A percentile compares a stretch with the other conserved stretches of the same genome.
These are phyloP conservation scores for Nothomitra cinnamomea DNA, from an alignment of 2,329 filamentous ascomycete genomes.

Conservation along the genomic window DNA sequence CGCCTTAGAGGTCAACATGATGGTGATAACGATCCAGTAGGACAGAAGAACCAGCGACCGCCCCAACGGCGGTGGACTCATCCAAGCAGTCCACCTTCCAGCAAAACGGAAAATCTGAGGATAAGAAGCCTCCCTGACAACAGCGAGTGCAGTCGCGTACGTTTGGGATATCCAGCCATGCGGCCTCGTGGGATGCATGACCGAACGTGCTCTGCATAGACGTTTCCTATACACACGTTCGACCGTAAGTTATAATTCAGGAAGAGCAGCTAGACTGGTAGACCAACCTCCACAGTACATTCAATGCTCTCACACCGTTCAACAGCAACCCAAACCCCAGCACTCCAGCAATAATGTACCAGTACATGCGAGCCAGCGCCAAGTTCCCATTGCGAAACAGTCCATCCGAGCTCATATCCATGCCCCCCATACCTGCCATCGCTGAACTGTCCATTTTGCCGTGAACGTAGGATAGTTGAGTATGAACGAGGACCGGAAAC, in stretches of 20 bases:
- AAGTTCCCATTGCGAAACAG: not conserved
- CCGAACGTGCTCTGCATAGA: not conserved
- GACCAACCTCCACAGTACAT: not conserved
- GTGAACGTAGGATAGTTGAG: no score
- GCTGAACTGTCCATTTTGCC: not conserved
- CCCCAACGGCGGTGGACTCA: constrained; percentile 21
- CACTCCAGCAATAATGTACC: not conserved
- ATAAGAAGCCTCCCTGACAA: constrained; percentile 35
- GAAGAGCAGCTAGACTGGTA: not conserved
- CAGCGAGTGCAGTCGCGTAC: constrained; percentile 35
- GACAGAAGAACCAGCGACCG: constrained; percentile 22
- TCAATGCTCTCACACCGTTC: not conserved
- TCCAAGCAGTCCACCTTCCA: constrained; percentile 20
- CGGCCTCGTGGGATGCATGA: constrained; percentile 18
- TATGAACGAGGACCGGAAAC: no score
- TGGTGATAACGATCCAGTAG: constrained; percentile 30
- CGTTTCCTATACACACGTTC: not conserved
- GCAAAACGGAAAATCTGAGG: constrained; percentile 23
- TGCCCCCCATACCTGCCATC: not conserved
- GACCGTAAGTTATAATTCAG: no score
- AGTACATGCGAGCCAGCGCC: not conserved
- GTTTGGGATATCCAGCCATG: constrained; percentile 28
- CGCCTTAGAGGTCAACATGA: constrained; percentile 38
- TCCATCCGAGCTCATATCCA: not conserved
- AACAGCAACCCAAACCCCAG: not conserved